Evolutionary conservation across 2,329 filamentous ascomycete species (phyloP), one percentile per base, ranked within the genome.

Genomic region (Xylariaceae sp.): DNA sequence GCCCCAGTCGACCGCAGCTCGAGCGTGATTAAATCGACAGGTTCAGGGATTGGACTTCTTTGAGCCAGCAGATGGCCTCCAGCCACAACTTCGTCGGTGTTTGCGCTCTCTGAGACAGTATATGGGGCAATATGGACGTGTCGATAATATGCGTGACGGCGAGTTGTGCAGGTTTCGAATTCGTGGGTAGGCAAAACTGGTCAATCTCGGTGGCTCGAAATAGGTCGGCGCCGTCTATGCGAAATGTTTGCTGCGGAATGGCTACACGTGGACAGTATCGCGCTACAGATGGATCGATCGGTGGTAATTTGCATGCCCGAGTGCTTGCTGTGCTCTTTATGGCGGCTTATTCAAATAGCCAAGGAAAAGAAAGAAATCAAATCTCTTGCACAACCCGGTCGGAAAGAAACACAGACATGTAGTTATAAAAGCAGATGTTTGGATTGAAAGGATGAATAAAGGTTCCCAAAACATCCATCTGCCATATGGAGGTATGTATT

Each of bases 1-100:
- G 60, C 50, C 62, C 63, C 54, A 65, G 56, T 44, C 59, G 57
- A 47, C 60, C 57, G 49, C 57, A 51, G 44, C 59, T 46, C 38
- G 52, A 52, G 59, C 52, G 58, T 53, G 51, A 51, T 46, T 51
- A 52, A 50, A 53, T 51, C 50, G n/a, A n/a, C 21, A 24, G 21
- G 11, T 24, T 24, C 58, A 59, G 50, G 56, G 63, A 51, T 47
- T 51, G 46, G 50, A 60, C 47, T 51, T 53, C 48, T 49, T 47
- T 14, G 48, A 24, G 7, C 21, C 21, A 6, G 21, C 7, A 6
- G 21, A 24, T 6, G 21, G 21, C 21, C 6, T 11, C 7, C 11
- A 11, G 21, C 7, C 21, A 11, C 6, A 24, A 24, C 11, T 7
- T 24, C 11, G 21, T 24, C 11, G 21, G 21, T 24, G 6, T 24